Conservation (phyloP, 805 yeast genomes). For the Teunomyces barrocoloradensis region DNA sequence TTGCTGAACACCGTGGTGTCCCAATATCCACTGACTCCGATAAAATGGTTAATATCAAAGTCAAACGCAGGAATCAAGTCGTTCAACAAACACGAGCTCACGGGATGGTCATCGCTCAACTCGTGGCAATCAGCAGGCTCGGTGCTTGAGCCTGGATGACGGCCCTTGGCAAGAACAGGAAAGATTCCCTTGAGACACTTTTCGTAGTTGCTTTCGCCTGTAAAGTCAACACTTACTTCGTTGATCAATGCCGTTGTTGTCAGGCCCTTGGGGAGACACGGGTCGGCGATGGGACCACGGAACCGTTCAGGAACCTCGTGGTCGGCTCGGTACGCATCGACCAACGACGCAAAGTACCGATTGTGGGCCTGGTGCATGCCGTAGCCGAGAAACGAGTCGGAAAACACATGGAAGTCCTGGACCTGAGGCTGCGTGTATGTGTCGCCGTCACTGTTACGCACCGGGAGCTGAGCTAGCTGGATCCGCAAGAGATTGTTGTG, state of each 20-base stretch:
- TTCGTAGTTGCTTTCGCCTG: slow-evolving; percentile 53
- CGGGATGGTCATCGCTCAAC: slow-evolving; percentile 26
- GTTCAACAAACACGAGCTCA: slow-evolving; percentile 49
- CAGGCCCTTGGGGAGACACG: slow-evolving; percentile 55
- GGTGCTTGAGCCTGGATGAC: slow-evolving; percentile 21
- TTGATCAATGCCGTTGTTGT: slow-evolving; percentile 21
- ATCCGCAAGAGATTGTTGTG: slow-evolving; percentile 45
- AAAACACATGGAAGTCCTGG: slow-evolving; percentile 43
- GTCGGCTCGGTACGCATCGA: slow-evolving; percentile 17
- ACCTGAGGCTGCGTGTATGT: slow-evolving; percentile 19
- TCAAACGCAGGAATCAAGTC: slow-evolving; percentile 57
- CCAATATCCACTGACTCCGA: slow-evolving; percentile 70
- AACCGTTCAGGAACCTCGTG: slow-evolving; percentile 15
- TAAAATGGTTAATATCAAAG: slow-evolving; percentile 53
- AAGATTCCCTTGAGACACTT: slow-evolving; percentile 48
- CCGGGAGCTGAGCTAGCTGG: slow-evolving; percentile 37
- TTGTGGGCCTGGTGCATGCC: slow-evolving; percentile 58
- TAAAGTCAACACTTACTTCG: slow-evolving; percentile 33
- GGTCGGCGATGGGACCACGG: slow-evolving; percentile 43
- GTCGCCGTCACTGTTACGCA: neutral
- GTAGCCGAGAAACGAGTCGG: slow-evolving; percentile 57
- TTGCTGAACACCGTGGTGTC: slow-evolving; percentile 43
- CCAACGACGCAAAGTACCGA: slow-evolving; percentile 41
- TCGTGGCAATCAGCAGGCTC: slow-evolving; percentile 27
- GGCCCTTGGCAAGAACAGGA: slow-evolving; percentile 39